Conservation (phyloP, 768 basidiomycete genomes). For the Kwoniella pini region DNA sequence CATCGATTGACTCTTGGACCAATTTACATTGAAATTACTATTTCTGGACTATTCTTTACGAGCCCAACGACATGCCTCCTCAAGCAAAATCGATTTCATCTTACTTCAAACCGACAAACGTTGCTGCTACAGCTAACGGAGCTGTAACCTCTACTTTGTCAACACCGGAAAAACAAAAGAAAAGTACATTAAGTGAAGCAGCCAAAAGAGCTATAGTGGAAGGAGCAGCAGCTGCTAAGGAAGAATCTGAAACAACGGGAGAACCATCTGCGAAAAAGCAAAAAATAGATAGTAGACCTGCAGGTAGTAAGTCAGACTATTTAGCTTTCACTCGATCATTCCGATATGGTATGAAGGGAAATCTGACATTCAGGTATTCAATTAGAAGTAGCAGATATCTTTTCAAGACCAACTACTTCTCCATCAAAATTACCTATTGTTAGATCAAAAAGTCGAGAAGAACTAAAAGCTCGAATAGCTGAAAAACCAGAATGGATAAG, state of each 20-base stretch:
- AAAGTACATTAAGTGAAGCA: constrained; percentile 18
- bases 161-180: constrained; percentile 8
- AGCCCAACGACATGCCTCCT: constrained; percentile 19
- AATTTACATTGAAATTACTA: too few relatives aligned
- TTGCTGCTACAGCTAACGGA: not conserved
- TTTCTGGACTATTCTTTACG: too few relatives aligned
- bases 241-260: not conserved
- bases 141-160: constrained; percentile 11
- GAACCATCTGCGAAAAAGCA: constrained; percentile 19
- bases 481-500: constrained; percentile 13
- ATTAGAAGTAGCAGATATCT: constrained; percentile 20
- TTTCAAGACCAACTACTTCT: constrained; percentile 6
- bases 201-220: constrained; percentile 22
- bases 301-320: constrained; percentile 10
- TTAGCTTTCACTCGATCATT: too few relatives aligned
- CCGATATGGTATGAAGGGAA: too few relatives aligned
- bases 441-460: constrained; percentile 9
- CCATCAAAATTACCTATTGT: constrained; percentile 9
- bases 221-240: not conserved
- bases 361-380: too few relatives aligned
- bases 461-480: constrained; percentile 17
- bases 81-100: constrained; percentile 27
- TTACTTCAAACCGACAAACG: constrained; percentile 28
- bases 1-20: too few relatives aligned
- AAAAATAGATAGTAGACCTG: constrained; percentile 8